Base-by-base conservation (phyloP, 2,329 filamentous ascomycete genomes). In the Remersonia thermophila region DNA sequence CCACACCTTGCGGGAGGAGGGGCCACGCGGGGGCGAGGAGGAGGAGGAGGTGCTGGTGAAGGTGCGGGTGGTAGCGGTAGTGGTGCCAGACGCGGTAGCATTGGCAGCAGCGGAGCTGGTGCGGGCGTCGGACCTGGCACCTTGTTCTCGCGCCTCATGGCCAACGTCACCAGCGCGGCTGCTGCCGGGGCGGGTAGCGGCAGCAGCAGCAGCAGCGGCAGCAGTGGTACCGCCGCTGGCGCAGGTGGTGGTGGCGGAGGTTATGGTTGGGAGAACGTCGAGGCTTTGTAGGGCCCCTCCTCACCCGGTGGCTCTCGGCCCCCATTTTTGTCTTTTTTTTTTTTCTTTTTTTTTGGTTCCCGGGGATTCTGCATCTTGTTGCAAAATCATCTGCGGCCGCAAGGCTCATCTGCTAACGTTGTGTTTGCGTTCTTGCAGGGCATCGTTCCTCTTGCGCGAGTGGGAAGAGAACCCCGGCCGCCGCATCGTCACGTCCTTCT, bases 251-350 rank as follows among this genome's bases (percentile, higher is more conserved):
- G n/a, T n/a, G n/a, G n/a, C n/a, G n/a, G n/a, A n/a, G n/a, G n/a
- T n/a, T n/a, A n/a, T n/a, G n/a, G 54, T 33, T 66, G 62, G 59
- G 52, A 58, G 6, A 61, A 65, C 33, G 51, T 64, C 5, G 63
- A 66, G 42, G 55, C 58, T 17, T 44, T 66, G 20, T 63, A 65
- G 45, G 58, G 56, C 42, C 51, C 59, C 36, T 49, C 49, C 14
- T 47, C 37, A 17, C 25, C 23, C 34, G 16, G 25, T 36, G 30
- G 28, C 36, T 20, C 27, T 30, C 16, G 27, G 33, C 30, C 37
- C 26, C 32, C 30, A 34, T n/a, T n/a, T n/a, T n/a, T n/a, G n/a
- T n/a, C n/a, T n/a, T n/a, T 25, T 29, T 23, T 23, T 9, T 23
- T 9, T 23, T 23, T 9, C 20, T 9, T 23, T 23, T 9, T 23